A percentile compares a stretch with the other conserved stretches of the same genome.
Conservation (phyloP, 2,329 filamentous ascomycete genomes). For the Fusarium sp. region DNA sequence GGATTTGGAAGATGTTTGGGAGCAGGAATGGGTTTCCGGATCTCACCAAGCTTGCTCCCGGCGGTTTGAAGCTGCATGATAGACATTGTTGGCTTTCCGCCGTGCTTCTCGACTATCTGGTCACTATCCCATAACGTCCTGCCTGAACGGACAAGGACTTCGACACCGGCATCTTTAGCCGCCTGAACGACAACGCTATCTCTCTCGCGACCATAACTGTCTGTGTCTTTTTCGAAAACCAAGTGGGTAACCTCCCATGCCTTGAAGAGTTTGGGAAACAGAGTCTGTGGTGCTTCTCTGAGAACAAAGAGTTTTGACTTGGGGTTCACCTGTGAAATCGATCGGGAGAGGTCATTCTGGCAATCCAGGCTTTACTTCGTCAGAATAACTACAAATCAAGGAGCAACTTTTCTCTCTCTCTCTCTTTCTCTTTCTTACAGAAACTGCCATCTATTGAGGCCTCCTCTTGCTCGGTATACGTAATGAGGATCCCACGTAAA, state of each 20-base stretch:
- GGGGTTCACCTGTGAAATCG: slow-evolving; percentile 72
- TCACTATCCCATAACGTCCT: slow-evolving; percentile 79
- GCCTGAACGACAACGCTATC: slow-evolving; percentile 66
- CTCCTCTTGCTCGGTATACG: slow-evolving; percentile 75
- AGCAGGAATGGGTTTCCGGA: slow-evolving; percentile 67
- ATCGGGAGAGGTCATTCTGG: slow-evolving; percentile 72
- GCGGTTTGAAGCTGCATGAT: slow-evolving; percentile 72
- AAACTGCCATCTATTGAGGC: slow-evolving; percentile 78
- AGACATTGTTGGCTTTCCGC: slow-evolving; percentile 77
- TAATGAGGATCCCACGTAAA: slow-evolving; percentile 87
- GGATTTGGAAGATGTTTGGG: slow-evolving; percentile 70
- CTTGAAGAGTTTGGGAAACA: slow-evolving; percentile 76
- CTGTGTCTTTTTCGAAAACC: slow-evolving; percentile 82
- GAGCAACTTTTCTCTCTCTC: neutral
- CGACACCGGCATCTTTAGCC: slow-evolving; percentile 71
- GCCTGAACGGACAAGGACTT: slow-evolving; percentile 70
- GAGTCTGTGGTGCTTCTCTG: slow-evolving; percentile 74
- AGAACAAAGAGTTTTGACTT: slow-evolving; percentile 77
- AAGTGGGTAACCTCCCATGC: slow-evolving; percentile 78
- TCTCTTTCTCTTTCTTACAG: slow-evolving; percentile 51
- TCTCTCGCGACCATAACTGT: slow-evolving; percentile 72
- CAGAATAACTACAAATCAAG: neutral
- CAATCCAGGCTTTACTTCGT: slow-evolving; percentile 67
- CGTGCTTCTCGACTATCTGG: slow-evolving; percentile 69
- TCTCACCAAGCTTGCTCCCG: slow-evolving; percentile 67